These are phyloP conservation scores for Dipodascus geniculatus DNA, from an alignment of 805 yeast species.

Conservation along the genomic window DNA sequence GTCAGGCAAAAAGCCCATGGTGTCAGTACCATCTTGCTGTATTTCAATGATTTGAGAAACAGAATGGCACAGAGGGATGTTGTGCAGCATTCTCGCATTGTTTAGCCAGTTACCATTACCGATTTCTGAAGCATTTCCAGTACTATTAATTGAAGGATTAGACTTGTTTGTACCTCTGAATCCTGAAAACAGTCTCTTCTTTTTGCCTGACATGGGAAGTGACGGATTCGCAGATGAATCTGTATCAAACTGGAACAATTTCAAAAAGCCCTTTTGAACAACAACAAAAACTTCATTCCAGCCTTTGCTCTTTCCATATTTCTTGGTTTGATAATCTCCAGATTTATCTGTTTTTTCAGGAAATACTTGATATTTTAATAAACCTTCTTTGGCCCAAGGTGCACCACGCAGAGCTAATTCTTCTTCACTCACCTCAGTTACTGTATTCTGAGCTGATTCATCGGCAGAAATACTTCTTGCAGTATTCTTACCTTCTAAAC, in stretches of 20 bases:
- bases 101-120: conserved; percentile 64
- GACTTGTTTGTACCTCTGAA: neutral
- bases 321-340: conserved; percentile 6
- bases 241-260: conserved; percentile 16
- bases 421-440: neutral
- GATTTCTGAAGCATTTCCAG: conserved; percentile 15
- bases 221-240: neutral
- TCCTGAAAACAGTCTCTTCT: neutral
- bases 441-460: neutral
- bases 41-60: conserved; percentile 24
- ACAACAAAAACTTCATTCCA: conserved; percentile 47
- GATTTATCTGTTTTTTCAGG: conserved; percentile 18
- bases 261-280: conserved; percentile 51
- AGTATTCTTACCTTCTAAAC: neutral
- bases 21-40: conserved; percentile 2
- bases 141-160: neutral
- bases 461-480: neutral
- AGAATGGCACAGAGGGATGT: conserved; percentile 36
- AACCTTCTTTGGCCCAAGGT: conserved; percentile 69
- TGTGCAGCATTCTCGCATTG: conserved; percentile 45
- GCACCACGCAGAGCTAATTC: conserved; percentile 56
- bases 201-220: neutral
- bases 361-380: conserved; percentile 26
- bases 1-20: neutral
- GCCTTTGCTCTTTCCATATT: conserved; percentile 16